Evolutionary conservation across 2,329 filamentous ascomycete species (phyloP).

Genomic region (Cladobotryum mycophilum): DNA sequence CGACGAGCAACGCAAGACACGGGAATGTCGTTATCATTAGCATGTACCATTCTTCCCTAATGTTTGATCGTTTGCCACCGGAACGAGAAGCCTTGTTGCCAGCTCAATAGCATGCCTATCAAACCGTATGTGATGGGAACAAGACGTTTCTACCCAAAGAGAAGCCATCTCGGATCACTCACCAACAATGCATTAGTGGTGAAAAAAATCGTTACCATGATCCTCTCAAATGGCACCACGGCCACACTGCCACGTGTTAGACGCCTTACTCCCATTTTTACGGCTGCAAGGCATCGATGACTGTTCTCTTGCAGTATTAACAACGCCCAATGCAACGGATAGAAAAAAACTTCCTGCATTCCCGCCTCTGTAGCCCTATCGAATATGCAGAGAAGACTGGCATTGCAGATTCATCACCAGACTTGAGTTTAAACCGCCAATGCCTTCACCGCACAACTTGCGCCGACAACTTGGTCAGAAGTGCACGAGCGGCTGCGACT

Average conservation of each 20-base stretch:
- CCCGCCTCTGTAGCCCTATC: not conserved
- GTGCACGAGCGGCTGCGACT: conserved; percentile 61
- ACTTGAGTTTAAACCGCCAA: not conserved
- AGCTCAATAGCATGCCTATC: not conserved
- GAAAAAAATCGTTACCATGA: not conserved
- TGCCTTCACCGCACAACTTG: conserved; percentile 35
- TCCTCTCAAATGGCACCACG: conserved; percentile 4
- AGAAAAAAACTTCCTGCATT: not conserved
- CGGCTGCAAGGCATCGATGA: not conserved
- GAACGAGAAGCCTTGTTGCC: not conserved
- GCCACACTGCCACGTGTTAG: conserved; percentile 1
- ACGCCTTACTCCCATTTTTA: conserved; percentile 1
- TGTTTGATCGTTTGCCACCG: not conserved
- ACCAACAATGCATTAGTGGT: not conserved
- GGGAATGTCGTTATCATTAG: not conserved
- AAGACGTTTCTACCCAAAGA: not conserved
- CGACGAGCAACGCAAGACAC: not conserved
- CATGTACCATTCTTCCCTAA: not conserved
- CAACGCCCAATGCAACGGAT: not conserved
- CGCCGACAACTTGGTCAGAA: conserved; percentile 51
- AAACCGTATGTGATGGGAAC: not conserved
- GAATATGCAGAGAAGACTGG: not conserved
- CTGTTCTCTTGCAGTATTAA: not conserved
- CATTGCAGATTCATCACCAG: not conserved
- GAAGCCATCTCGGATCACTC: not conserved